A percentile compares a stretch with the other conserved stretches of the same genome.
These are phyloP conservation scores for Colletotrichum incanum DNA, from an alignment of 2,329 filamentous ascomycete genomes.

Conservation along the genomic window DNA sequence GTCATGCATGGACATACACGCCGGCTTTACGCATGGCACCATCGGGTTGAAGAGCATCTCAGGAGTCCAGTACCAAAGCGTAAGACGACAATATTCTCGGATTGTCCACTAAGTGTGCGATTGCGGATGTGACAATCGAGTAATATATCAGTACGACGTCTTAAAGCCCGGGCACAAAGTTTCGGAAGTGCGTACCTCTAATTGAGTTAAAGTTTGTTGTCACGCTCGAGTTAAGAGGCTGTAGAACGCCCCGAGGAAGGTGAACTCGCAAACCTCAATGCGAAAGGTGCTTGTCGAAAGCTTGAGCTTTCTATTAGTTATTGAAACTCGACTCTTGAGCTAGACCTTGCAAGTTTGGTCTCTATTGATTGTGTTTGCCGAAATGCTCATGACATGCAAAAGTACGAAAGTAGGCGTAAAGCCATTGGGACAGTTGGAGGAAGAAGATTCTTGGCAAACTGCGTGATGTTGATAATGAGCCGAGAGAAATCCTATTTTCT, in stretches of 20 bases:
- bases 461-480: background rate
- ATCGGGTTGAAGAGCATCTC: background rate
- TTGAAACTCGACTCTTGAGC: background rate
- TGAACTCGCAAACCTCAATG: background rate
- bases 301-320: background rate
- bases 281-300: background rate
- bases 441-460: background rate
- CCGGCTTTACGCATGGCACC: background rate
- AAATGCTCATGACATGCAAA: background rate
- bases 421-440: background rate
- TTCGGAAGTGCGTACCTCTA: background rate
- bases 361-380: background rate
- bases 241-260: background rate
- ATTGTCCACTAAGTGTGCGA: background rate
- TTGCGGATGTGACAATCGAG: background rate
- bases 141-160: background rate
- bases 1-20: background rate
- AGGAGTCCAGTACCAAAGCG: background rate
- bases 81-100: too few relatives aligned
- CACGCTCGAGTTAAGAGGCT: background rate
- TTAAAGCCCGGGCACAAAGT: background rate
- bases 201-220: background rate
- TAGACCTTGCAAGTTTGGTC: too few relatives aligned
- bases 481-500: too few relatives aligned
- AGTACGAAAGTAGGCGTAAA: background rate